Evolutionary conservation across 2,329 filamentous ascomycete genomes (phyloP).

Genomic region (Orbilia javanica): DNA sequence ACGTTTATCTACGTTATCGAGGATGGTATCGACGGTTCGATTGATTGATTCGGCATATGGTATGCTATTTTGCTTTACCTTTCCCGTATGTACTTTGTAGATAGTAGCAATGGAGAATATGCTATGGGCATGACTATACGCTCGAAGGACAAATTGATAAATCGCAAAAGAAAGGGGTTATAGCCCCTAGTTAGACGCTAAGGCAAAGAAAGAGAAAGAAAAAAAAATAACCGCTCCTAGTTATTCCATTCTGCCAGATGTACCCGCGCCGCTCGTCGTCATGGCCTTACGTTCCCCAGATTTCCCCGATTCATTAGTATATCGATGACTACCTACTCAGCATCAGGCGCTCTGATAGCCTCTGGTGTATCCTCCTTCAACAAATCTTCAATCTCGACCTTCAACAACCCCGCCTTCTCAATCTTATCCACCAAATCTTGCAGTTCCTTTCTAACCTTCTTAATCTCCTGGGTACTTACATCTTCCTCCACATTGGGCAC

Average conservation of each 20-base stretch:
- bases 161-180: neutral
- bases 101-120: neutral
- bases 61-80: neutral
- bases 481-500: slow-evolving; percentile 87
- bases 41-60: too few relatives aligned
- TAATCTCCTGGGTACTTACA: slow-evolving; percentile 77
- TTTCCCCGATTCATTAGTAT: neutral
- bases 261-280: neutral
- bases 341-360: slow-evolving; percentile 43
- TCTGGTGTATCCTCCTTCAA: slow-evolving; percentile 46
- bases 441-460: slow-evolving; percentile 73
- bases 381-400: slow-evolving; percentile 25
- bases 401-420: slow-evolving; percentile 60
- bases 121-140: neutral
- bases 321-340: neutral
- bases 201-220: neutral
- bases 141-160: neutral
- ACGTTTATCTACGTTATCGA: too few relatives aligned
- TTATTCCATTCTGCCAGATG: neutral
- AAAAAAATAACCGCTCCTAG: neutral
- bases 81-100: neutral
- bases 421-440: slow-evolving; percentile 65
- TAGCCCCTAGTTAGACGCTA: neutral
- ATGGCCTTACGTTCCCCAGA: neutral
- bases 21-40: neutral